phyloP scores from a whole-genome alignment of 352 stramenopile species.

The Globisporangium polare region DNA sequence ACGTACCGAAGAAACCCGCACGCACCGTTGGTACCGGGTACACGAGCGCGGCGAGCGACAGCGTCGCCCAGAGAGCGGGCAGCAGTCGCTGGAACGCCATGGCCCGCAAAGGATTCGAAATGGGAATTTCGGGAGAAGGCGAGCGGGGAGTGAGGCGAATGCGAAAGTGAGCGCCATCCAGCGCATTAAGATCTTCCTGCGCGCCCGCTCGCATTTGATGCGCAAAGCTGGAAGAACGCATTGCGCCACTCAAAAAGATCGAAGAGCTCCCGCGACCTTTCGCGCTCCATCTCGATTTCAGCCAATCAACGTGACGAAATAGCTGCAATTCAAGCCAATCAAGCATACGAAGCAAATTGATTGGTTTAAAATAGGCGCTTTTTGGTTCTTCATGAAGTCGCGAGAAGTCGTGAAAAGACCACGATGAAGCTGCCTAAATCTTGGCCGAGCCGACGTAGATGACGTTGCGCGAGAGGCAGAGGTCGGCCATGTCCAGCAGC shows the following conservation, averaged over 20 bases:
- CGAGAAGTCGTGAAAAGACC: background rate
- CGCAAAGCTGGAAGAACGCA: slow-evolving; percentile 12
- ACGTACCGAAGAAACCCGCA: slow-evolving; percentile 43
- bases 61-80: slow-evolving; percentile 8
- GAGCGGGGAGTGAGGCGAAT: slow-evolving; percentile 12
- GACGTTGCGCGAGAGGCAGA: slow-evolving; percentile 88
- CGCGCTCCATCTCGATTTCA: slow-evolving; percentile 3
- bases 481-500: slow-evolving; percentile 93
- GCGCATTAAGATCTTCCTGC: background rate
- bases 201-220: slow-evolving; percentile 5
- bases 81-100: slow-evolving; percentile 23
- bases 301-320: background rate
- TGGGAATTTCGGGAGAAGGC: background rate
- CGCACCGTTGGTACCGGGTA: slow-evolving; percentile 14
- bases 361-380: slow-evolving; percentile 29
- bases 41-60: slow-evolving; percentile 13
- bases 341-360: slow-evolving; percentile 12
- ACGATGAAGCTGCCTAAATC: slow-evolving; percentile 41
- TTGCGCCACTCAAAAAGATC: slow-evolving; percentile 14
- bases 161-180: slow-evolving; percentile 14
- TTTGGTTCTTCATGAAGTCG: too few relatives aligned
- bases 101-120: background rate
- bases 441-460: slow-evolving; percentile 88
- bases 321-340: slow-evolving; percentile 19
- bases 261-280: slow-evolving; percentile 29